Conservation (phyloP, 176 grass and related monocot species). For the Phoenix roebelenii region DNA sequence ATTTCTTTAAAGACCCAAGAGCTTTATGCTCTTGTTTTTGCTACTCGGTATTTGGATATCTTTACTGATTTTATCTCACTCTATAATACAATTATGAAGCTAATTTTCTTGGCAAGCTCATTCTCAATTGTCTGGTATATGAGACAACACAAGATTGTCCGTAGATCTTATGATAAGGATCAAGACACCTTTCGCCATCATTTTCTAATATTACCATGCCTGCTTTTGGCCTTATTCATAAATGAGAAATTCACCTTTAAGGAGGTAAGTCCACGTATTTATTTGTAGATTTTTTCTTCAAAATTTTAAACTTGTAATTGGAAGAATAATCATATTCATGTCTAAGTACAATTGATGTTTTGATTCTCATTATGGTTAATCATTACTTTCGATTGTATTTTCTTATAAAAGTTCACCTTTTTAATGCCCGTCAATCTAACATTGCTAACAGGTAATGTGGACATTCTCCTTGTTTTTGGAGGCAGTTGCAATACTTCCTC, state of each 20-base stretch:
- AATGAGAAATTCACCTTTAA: constrained; percentile 83
- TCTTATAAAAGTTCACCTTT: no score
- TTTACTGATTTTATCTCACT: constrained; percentile 60
- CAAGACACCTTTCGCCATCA: constrained; percentile 85
- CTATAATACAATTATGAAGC: constrained; percentile 90
- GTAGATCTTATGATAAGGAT: constrained; percentile 81
- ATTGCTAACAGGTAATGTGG: constrained; percentile 64
- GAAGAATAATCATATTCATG: no score
- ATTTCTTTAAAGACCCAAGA: constrained; percentile 97
- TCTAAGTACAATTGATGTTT: no score
- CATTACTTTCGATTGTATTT: constrained; percentile 2
- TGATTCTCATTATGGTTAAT: no score
- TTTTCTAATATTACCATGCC: constrained; percentile 64
- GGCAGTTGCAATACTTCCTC: constrained; percentile 91
- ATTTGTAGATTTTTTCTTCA: constrained; percentile 1
- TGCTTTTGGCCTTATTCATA: constrained; percentile 59
- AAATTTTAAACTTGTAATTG: background rate
- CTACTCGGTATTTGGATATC: constrained; percentile 82
- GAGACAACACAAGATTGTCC: constrained; percentile 76
- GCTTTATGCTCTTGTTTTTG: constrained; percentile 90
- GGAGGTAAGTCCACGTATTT: constrained; percentile 42
- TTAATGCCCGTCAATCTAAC: no score
- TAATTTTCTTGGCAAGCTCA: constrained; percentile 85
- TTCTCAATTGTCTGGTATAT: constrained; percentile 98
- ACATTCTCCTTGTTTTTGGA: constrained; percentile 92